phyloP scores from a whole-genome alignment of 2,329 filamentous ascomycete species.

The Ophiocordyceps polyrhachis-furcata region DNA sequence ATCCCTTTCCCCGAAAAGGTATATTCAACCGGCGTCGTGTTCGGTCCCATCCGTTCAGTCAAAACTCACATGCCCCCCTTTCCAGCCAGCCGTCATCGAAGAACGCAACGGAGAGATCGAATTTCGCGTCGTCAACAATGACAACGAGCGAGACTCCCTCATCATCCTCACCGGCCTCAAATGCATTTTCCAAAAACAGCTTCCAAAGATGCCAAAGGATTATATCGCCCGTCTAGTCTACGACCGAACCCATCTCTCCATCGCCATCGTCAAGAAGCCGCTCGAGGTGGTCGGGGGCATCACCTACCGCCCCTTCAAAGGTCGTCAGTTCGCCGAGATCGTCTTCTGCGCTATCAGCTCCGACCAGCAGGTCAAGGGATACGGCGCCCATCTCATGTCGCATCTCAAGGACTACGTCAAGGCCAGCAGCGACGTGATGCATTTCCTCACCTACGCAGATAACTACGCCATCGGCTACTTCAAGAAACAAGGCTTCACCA shows the following conservation, averaged over 20 bases:
- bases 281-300: conserved; percentile 93
- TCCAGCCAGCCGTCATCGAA: conserved; percentile 70
- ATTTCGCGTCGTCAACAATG: conserved; percentile 96
- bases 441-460: conserved; percentile 95
- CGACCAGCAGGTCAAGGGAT: conserved; percentile 96
- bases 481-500: conserved; percentile 97
- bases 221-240: conserved; percentile 97
- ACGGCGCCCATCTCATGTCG: conserved; percentile 94
- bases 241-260: conserved; percentile 86
- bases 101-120: conserved; percentile 90
- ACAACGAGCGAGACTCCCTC: conserved; percentile 67
- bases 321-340: conserved; percentile 87
- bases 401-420: conserved; percentile 98
- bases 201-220: conserved; percentile 98
- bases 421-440: conserved; percentile 90
- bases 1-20: conserved; percentile 86
- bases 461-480: conserved; percentile 99
- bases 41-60: not conserved
- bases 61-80: not conserved
- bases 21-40: not conserved
- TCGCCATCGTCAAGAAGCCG: conserved; percentile 94
- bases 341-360: conserved; percentile 97
- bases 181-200: conserved; percentile 94
- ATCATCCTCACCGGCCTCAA: conserved; percentile 93
- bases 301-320: conserved; percentile 86